Base-by-base conservation (phyloP, 768 basidiomycete species). In the Suillus bovinus region DNA sequence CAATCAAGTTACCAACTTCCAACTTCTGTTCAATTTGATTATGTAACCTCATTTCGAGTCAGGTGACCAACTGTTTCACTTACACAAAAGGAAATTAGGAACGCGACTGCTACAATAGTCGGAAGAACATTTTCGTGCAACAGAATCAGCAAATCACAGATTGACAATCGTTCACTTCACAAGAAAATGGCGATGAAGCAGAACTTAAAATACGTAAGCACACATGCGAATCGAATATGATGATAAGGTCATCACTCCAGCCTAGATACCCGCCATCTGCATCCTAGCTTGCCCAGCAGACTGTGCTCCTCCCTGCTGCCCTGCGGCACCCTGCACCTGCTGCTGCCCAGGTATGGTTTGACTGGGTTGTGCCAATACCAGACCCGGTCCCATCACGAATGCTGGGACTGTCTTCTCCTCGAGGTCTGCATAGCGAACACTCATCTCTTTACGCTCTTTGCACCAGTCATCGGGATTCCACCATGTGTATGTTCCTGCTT, bases 401-500 rank as follows among this genome's bases (percentile, higher is more conserved):
- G 86, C 86, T 4, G 89, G 85, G 13, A 77, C 72, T 42, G 78
- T 85, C 80, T 89, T 89, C 77, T 90, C 90, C 76, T 90, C 88
- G 69, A 91, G 77, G 70, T 91, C 90, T 59, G 84, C 73, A 68
- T 90, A 91, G 64, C 89, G 76, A 54, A 91, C 89, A 17, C 84
- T 86, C 84, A 89, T 86, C 71, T 90, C 87, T 76, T 89, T 90
- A 70, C 88, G 82, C 69, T 88, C 86, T 77, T 91, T 90, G 62
- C 81, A 78, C 88, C 88, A 89, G 72, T 84, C 86, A 63, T 92
- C 89, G 11, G 88, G 85, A 69, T 93, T 91, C 90, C 94, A 96
- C 80, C 87, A 91, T 55, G 93, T 91, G 79, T 96, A 96, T 59
- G 88, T 85, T 31, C 95, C 94, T 67, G 90, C 86, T 75, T 97